Conservation (phyloP, 2,329 filamentous ascomycete species). For the Myotisia sp. region DNA sequence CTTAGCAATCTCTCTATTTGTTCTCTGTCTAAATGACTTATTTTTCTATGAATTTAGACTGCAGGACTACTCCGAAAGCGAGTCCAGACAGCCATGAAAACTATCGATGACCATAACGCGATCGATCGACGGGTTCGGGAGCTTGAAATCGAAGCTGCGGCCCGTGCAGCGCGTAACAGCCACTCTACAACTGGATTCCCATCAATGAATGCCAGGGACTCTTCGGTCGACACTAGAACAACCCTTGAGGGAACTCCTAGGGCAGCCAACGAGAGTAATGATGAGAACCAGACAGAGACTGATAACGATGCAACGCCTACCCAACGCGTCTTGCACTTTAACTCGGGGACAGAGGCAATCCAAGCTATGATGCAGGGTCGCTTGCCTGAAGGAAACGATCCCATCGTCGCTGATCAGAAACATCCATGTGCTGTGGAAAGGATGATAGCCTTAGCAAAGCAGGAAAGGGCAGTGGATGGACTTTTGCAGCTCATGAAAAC, state of each 20-base stretch:
- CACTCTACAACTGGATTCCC: too few species aligned
- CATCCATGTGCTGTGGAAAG: conserved; percentile 12
- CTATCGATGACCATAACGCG: conserved; percentile 21
- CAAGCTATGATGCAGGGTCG: too few species aligned
- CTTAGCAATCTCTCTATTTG: neutral
- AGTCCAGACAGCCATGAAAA: conserved; percentile 29
- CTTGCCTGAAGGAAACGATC: neutral
- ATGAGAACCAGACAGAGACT: neutral
- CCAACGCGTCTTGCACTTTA: too few species aligned
- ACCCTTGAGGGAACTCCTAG: too few species aligned
- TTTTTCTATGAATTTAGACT: conserved; percentile 20
- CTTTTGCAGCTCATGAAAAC: conserved; percentile 29
- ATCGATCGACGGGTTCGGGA: conserved; percentile 29
- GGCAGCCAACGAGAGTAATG: too few species aligned
- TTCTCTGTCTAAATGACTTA: too few species aligned
- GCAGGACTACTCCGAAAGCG: conserved; percentile 25
- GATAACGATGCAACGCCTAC: neutral
- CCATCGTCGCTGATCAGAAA: conserved; percentile 9
- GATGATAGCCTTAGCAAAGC: conserved; percentile 17
- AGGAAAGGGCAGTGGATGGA: conserved; percentile 26
- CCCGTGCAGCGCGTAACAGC: too few species aligned
- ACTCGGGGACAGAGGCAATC: too few species aligned
- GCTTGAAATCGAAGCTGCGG: conserved; percentile 29
- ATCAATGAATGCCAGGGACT: too few species aligned
- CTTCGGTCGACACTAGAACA: too few species aligned